These are phyloP conservation scores for Sporothrix pseudoabietina DNA, from an alignment of 2,329 filamentous ascomycete species.

Conservation along the genomic window DNA sequence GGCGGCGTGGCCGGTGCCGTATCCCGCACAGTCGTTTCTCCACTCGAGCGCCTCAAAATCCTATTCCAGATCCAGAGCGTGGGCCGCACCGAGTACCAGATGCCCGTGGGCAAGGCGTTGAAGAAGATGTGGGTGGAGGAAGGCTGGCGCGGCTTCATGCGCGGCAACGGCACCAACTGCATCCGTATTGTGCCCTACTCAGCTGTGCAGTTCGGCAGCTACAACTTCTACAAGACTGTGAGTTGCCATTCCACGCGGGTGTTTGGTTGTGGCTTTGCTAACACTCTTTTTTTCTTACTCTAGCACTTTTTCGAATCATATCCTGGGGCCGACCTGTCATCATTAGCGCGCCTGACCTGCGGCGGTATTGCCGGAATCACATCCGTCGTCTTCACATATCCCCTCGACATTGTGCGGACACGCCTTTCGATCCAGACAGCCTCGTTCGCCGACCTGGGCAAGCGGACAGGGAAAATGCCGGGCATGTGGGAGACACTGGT, in stretches of 20 bases:
- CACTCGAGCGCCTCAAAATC: constrained; percentile 93
- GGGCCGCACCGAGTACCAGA: constrained; percentile 87
- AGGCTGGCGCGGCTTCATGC: constrained; percentile 96
- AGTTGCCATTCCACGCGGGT: not conserved
- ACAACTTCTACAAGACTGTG: constrained; percentile 94
- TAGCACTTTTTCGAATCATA: constrained; percentile 73
- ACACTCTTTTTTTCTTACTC: not conserved
- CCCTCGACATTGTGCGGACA: constrained; percentile 95
- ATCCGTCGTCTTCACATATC: constrained; percentile 92
- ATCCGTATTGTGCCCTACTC: constrained; percentile 98
- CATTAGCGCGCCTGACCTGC: constrained; percentile 78
- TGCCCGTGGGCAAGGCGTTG: constrained; percentile 85
- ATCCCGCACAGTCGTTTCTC: constrained; percentile 95
- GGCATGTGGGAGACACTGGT: constrained; percentile 89
- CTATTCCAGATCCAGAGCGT: constrained; percentile 94
- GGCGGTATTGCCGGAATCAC: constrained; percentile 92
- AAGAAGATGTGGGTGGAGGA: constrained; percentile 96
- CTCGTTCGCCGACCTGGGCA: constrained; percentile 79
- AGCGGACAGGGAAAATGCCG: constrained; percentile 68
- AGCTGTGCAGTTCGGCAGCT: constrained; percentile 96
- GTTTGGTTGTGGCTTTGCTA: not conserved
- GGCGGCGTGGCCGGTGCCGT: constrained; percentile 94
- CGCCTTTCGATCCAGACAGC: constrained; percentile 95
- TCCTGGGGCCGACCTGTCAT: constrained; percentile 72
- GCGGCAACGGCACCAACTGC: constrained; percentile 97